phyloP scores from a whole-genome alignment of 2,329 filamentous ascomycete species.

The Nemania bipapillata region DNA sequence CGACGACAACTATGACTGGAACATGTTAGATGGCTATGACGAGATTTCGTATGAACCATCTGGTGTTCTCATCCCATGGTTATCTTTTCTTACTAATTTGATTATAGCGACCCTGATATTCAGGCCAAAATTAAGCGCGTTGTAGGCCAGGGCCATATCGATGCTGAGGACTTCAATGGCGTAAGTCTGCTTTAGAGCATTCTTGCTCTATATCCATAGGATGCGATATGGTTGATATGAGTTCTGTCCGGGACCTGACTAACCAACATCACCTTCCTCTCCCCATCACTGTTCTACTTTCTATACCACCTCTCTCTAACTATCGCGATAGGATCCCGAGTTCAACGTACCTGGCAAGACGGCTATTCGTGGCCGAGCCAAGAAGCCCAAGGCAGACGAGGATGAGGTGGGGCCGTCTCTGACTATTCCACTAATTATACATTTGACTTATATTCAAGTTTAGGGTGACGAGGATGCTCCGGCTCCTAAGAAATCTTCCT shows the following conservation, averaged over 20 bases:
- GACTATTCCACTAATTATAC: conserved; percentile 10
- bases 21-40: conserved; percentile 82
- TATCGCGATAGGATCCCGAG: conserved; percentile 70
- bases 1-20: conserved; percentile 65
- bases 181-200: conserved; percentile 63
- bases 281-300: conserved; percentile 5
- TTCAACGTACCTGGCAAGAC: conserved; percentile 75
- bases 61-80: neutral
- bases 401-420: conserved; percentile 48
- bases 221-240: neutral
- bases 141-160: conserved; percentile 80
- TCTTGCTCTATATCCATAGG: neutral
- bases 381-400: conserved; percentile 53
- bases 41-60: conserved; percentile 66
- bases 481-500: conserved; percentile 47
- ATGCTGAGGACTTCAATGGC: conserved; percentile 86
- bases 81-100: conserved; percentile 24
- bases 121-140: conserved; percentile 79
- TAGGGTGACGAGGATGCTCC: conserved; percentile 44
- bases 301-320: conserved; percentile 25
- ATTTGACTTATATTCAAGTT: conserved; percentile 25
- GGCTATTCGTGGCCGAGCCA: conserved; percentile 67
- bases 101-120: conserved; percentile 63
- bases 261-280: neutral
- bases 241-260: neutral